These are phyloP conservation scores for Periconia digitata DNA, from an alignment of 2,329 filamentous ascomycete species.

Conservation along the genomic window DNA sequence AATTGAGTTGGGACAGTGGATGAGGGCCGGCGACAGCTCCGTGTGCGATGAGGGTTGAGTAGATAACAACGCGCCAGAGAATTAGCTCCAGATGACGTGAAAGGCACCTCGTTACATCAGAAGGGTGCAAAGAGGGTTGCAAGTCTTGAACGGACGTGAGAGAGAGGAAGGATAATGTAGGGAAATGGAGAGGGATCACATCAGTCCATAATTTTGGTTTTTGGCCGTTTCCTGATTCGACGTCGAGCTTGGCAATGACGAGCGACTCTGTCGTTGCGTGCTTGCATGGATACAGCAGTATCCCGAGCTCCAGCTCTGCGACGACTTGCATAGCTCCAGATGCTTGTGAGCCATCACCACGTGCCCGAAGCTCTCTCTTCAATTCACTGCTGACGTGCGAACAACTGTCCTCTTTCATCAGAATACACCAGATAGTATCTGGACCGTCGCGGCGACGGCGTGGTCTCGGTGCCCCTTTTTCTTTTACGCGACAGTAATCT, in stretches of 20 bases:
- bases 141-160: background rate
- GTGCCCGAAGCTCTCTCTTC: background rate
- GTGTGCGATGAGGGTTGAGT: background rate
- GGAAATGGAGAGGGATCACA: background rate
- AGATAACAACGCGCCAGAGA: background rate
- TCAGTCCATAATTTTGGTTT: background rate
- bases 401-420: background rate
- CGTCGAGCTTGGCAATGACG: background rate
- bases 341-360: background rate
- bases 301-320: no score
- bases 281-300: no score
- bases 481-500: background rate
- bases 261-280: background rate
- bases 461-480: background rate
- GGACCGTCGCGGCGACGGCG: background rate
- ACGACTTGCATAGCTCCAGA: no score
- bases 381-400: background rate
- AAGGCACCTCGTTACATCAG: background rate
- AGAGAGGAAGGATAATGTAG: background rate
- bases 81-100: background rate
- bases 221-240: background rate
- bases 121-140: background rate
- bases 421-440: background rate
- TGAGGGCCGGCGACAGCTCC: background rate
- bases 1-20: background rate